A percentile compares a stretch with the other conserved stretches of the same genome.
phyloP scores from a whole-genome alignment of 83 land plant species.

The Thuja plicata region DNA sequence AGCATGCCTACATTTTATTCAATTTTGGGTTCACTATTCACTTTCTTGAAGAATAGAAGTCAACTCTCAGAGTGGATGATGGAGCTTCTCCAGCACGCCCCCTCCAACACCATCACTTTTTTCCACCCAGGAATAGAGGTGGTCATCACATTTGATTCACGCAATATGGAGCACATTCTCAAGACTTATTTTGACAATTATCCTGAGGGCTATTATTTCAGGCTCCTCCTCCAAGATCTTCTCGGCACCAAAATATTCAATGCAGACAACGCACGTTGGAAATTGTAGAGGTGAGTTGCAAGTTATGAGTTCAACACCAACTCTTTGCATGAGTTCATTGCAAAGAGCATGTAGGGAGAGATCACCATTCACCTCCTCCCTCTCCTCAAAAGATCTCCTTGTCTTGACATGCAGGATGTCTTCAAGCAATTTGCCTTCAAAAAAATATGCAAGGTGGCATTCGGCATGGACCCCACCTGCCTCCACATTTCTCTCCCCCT shows the following conservation, averaged over 20 bases:
- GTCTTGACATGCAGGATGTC: too few species aligned
- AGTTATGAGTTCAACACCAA: conserved; percentile 42
- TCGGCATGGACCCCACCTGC: too few species aligned
- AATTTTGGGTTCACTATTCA: conserved; percentile 31
- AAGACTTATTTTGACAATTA: conserved; percentile 43
- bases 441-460: too few species aligned
- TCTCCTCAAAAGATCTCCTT: not conserved
- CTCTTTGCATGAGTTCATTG: too few species aligned
- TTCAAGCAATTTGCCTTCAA: too few species aligned
- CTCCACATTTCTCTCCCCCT: too few species aligned
- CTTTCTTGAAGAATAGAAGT: conserved; percentile 37
- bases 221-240: conserved; percentile 40
- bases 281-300: conserved; percentile 48
- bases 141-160: conserved; percentile 46
- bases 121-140: conserved; percentile 16
- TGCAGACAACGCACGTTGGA: conserved; percentile 57
- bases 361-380: conserved; percentile 9
- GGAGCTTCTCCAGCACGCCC: conserved; percentile 19
- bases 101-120: conserved; percentile 29
- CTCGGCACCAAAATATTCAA: conserved; percentile 64
- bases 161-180: conserved; percentile 50
- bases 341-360: conserved; percentile 10
- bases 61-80: not conserved
- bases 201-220: conserved; percentile 49
- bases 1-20: conserved; percentile 18